Base-by-base conservation (phyloP, 768 basidiomycete genomes). In the Suillus discolor region DNA sequence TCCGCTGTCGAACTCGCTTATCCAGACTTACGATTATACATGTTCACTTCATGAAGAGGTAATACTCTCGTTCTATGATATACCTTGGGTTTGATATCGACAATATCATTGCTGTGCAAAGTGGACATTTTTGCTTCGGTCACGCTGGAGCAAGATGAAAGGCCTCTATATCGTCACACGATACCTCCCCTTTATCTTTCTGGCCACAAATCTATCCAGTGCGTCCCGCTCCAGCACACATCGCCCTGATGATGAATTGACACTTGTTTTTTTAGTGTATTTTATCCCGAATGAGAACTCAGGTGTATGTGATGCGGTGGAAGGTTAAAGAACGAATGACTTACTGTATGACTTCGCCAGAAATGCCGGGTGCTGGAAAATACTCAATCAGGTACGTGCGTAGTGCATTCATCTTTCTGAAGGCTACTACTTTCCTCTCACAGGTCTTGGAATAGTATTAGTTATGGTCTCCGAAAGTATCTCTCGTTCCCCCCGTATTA, bases 41-140 rank as follows among this genome's bases (percentile, higher is more conserved):
- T 45, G 45, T 47, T 47, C n/a, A 47, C n/a, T 47, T 47, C 45
- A 47, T 47, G 45, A 23, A 47, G 45, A 47, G 45, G 45, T 47
- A 23, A 47, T 12, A 6, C n/a, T 0, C 11, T 12, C 11, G 4
- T 47, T 47, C n/a, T 5, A 9, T n/a, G n/a, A 47, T 23, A 13
- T n/a, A n/a, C 4, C 45, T 47, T 0, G 4, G 11, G 12, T 20
- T 12, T n/a, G 6, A 47, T 47, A 23, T n/a, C n/a, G 4, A 45
- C 45, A 45, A n/a, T 47, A n/a, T 47, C 8, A 38, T 11, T 31
- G 0, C 44, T 45, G 5, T 3, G 0, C n/a, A 47, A 23, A 47
- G 45, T 47, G 45, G 45, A 23, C 45, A 47, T 47, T n/a, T 47
- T n/a, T 47, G 2, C 45, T 47, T 23, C 45, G 4, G 6, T n/a